phyloP scores from a whole-genome alignment of 2,329 filamentous ascomycete species.

The Fusarium sp. region DNA sequence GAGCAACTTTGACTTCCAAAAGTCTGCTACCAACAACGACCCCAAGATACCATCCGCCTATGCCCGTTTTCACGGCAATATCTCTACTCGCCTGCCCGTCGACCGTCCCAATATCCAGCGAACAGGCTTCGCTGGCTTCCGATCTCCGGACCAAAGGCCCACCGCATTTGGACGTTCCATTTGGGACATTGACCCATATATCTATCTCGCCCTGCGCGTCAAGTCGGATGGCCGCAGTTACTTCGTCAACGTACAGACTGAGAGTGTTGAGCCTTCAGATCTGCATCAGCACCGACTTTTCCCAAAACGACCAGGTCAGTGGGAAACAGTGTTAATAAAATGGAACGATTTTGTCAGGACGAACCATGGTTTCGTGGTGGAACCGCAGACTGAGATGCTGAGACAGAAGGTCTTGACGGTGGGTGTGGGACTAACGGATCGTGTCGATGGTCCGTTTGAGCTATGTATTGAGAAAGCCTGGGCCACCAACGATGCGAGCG shows the following conservation, averaged over 20 bases:
- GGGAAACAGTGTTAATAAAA: constrained; percentile 94
- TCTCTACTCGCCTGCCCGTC: constrained; percentile 84
- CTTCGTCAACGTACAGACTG: constrained; percentile 95
- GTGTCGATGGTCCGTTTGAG: constrained; percentile 88
- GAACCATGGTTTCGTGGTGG: constrained; percentile 90
- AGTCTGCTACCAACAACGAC: neutral
- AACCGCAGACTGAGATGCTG: constrained; percentile 91
- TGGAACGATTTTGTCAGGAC: constrained; percentile 96
- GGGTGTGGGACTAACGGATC: constrained; percentile 89
- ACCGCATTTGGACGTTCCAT: constrained; percentile 87
- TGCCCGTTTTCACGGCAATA: constrained; percentile 85
- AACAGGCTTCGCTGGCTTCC: constrained; percentile 89
- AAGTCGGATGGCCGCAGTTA: constrained; percentile 93
- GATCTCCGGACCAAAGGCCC: constrained; percentile 79
- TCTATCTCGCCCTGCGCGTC: constrained; percentile 86
- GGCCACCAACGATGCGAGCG: constrained; percentile 76
- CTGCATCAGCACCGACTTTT: constrained; percentile 94
- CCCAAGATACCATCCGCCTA: constrained; percentile 57
- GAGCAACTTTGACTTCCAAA: constrained; percentile 74
- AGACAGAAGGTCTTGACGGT: constrained; percentile 86
- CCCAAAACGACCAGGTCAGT: constrained; percentile 80
- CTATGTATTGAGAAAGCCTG: constrained; percentile 87
- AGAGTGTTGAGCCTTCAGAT: constrained; percentile 93
- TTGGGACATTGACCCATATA: constrained; percentile 92
- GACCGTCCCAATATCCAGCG: constrained; percentile 80